Conservation (phyloP, 1,284 basidiomycete genomes). For the Trichosporon ovoides region DNA sequence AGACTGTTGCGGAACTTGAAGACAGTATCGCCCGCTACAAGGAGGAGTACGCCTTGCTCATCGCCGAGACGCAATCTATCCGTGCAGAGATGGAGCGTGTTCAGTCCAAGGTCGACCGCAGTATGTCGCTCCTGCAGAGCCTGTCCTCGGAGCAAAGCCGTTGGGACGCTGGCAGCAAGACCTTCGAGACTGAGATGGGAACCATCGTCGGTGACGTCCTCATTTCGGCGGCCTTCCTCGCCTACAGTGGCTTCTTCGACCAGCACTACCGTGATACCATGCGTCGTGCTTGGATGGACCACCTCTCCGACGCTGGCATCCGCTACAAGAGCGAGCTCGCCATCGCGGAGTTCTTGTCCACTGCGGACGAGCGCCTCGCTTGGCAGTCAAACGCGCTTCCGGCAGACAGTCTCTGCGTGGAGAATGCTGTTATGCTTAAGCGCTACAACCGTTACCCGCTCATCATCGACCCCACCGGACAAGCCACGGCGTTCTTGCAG, state of each 20-base stretch:
- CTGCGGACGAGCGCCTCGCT: constrained; percentile 88
- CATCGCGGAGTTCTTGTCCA: constrained; percentile 91
- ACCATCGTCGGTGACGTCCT: constrained; percentile 97
- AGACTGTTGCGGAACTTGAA: constrained; percentile 90
- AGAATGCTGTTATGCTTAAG: constrained; percentile 99
- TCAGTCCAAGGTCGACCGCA: constrained; percentile 92
- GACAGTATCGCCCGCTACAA: constrained; percentile 91
- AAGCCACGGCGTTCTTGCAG: constrained; percentile 87
- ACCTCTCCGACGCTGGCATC: constrained; percentile 82
- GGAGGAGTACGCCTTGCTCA: constrained; percentile 93
- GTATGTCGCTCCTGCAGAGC: constrained; percentile 90
- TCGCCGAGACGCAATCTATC: constrained; percentile 96
- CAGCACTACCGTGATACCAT: constrained; percentile 96
- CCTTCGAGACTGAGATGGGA: constrained; percentile 97
- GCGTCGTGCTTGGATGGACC: constrained; percentile 92
- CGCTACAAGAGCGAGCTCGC: constrained; percentile 90
- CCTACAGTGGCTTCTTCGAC: constrained; percentile 98
- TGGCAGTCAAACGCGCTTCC: constrained; percentile 96
- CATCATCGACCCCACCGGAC: constrained; percentile 98
- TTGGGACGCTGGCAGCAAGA: constrained; percentile 92
- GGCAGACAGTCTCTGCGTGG: constrained; percentile 89
- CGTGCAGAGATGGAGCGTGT: constrained; percentile 98
- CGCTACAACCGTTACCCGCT: constrained; percentile 97
- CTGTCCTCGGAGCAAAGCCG: constrained; percentile 89
- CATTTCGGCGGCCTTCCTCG: constrained; percentile 91